These are phyloP conservation scores for Trichosanthes truncata DNA, from an alignment of 306 rosid genomes.

Conservation along the genomic window DNA sequence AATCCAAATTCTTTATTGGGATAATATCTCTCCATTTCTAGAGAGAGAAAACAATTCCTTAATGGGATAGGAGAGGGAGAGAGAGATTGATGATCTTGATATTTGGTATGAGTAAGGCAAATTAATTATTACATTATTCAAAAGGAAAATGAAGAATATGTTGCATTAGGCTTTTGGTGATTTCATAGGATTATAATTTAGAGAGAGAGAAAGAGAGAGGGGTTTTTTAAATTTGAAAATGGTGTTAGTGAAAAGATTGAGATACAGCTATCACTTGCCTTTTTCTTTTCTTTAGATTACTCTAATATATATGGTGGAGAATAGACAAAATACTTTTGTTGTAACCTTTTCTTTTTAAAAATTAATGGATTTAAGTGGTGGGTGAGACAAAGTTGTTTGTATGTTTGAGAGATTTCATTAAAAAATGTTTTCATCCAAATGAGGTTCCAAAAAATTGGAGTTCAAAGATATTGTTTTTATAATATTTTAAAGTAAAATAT, in stretches of 20 bases:
- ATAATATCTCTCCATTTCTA: neutral
- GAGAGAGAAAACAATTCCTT: neutral
- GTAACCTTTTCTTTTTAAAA: neutral
- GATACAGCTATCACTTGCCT: neutral
- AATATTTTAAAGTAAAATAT: neutral
- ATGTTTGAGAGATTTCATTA: neutral
- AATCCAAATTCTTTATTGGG: neutral
- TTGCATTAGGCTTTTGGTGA: neutral
- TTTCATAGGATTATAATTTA: neutral
- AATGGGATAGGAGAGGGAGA: neutral
- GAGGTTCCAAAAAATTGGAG: neutral
- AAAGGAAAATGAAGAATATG: neutral
- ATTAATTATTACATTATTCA: neutral
- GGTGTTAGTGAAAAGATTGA: neutral
- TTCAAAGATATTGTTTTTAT: neutral
- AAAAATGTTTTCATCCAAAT: neutral
- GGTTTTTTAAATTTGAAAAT: neutral
- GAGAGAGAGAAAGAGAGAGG: neutral
- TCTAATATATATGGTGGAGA: neutral
- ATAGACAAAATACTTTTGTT: constrained; percentile 1
- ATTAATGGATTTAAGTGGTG: neutral
- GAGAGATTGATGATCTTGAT: neutral
- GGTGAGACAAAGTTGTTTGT: constrained; percentile 1
- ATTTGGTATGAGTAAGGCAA: neutral
- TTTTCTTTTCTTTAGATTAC: neutral